Conservation (phyloP, 208 protist genomes). For the Angomonas deanei region DNA sequence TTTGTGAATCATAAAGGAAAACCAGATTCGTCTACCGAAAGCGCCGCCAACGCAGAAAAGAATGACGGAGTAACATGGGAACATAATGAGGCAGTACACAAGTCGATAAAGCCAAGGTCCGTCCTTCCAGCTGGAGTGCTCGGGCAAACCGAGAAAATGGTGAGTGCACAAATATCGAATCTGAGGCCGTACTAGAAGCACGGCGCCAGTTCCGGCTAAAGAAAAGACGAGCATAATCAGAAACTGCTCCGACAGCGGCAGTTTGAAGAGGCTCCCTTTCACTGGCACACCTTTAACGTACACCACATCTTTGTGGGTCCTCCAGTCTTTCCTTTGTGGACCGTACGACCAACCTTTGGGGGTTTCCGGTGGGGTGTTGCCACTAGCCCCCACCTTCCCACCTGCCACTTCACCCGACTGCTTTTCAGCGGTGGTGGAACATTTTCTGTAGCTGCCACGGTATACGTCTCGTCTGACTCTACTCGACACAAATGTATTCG, state of each 20-base stretch:
- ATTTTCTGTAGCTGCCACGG: no score
- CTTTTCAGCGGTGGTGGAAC: constrained; percentile 1
- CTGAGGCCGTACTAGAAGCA: constrained; percentile 63
- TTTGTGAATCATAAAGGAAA: constrained; percentile 89
- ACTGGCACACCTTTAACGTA: constrained; percentile 74
- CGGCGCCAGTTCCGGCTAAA: constrained; percentile 57
- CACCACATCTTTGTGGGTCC: constrained; percentile 70
- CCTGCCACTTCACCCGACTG: background rate
- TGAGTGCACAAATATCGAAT: constrained; percentile 65
- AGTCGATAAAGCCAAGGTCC: constrained; percentile 82
- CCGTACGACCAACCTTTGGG: constrained; percentile 11
- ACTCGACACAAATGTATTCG: no score
- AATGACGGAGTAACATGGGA: constrained; percentile 71
- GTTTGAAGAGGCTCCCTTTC: constrained; percentile 72
- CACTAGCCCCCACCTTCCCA: constrained; percentile 21
- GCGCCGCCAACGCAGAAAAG: constrained; percentile 64
- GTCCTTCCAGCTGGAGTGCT: constrained; percentile 62
- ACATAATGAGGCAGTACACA: constrained; percentile 79
- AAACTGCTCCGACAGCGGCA: constrained; percentile 70
- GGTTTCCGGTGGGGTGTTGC: constrained; percentile 8
- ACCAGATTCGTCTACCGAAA: constrained; percentile 82
- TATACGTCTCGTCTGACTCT: no score
- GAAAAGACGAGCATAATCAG: constrained; percentile 81
- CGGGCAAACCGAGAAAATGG: constrained; percentile 73
- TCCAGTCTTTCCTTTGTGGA: constrained; percentile 70